Base-by-base conservation (phyloP, 305 asterid genomes). In the Euphrasia arctica region DNA sequence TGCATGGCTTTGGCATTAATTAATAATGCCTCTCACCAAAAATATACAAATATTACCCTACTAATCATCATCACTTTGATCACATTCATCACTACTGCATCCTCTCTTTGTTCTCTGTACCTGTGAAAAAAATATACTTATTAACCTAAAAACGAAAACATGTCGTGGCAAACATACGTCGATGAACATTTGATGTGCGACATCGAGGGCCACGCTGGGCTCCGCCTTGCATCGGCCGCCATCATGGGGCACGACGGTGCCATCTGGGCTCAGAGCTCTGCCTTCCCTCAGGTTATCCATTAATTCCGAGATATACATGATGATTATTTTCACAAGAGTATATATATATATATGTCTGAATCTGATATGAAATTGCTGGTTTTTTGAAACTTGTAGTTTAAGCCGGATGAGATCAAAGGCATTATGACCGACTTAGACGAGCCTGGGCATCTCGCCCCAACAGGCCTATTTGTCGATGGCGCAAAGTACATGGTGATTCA, bases 111-210 rank as follows among this genome's bases (percentile, higher is more conserved):
- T 9, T 61, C 28, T 28, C 27, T 62, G 0, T 59, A 22, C 11
- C 29, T 59, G 63, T 34, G 9, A 25, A 52, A 52, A 12, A 9
- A 25, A 25, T 25, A 25, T 25, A 25, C 27, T 25, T 25, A 25
- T 25, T 25, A 45, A 2, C 5, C 34, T 3, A 45, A 59, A 59
- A 41, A n/a, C 12, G 57, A 65, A 68, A 73, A 77, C 45, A 39
- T 80, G 85, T 80, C 85, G 67, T 80, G 82, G 85, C 85, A 80
- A 58, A 63, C 75, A 1, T 77, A 77, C 29, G 85, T 77, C 2
- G 85, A 80, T 29, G 85, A 80, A 2, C 82, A 80, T 47, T 72
- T 80, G 77, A 72, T 80, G 83, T 80, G 79, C 11, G 83, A 80
- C 0, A 70, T 80, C 52, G 85, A 80, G 15, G 80, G 80, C 0